Evolutionary conservation across 768 basidiomycete genomes (phyloP).

Genomic region (Filobasidium wieringae): DNA sequence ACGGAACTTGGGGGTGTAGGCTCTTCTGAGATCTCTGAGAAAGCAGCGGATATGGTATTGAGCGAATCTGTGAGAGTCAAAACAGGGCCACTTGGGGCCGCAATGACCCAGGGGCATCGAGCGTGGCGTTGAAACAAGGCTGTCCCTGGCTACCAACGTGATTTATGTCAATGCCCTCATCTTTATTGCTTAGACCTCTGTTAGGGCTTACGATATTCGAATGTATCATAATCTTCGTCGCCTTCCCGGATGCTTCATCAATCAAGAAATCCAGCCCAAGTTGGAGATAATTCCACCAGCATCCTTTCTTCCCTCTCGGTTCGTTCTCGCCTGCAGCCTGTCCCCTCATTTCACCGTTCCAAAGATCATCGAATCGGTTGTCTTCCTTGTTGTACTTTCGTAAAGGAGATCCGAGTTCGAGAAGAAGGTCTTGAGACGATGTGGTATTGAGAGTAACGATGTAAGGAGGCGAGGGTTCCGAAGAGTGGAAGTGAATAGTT

Average conservation of each 20-base stretch:
- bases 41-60: slow-evolving; percentile 44
- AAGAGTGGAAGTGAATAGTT: slow-evolving; percentile 17
- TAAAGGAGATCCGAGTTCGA: slow-evolving; percentile 67
- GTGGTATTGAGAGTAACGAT: slow-evolving; percentile 56
- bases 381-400: slow-evolving; percentile 78
- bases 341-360: background rate
- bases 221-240: slow-evolving; percentile 76
- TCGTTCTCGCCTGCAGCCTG: background rate
- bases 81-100: slow-evolving; percentile 1
- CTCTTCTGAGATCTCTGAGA: no score
- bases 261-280: slow-evolving; percentile 80
- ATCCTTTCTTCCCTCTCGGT: background rate
- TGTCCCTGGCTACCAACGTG: slow-evolving; percentile 57
- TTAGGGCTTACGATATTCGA: slow-evolving; percentile 62
- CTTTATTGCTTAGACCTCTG: background rate
- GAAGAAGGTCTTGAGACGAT: slow-evolving; percentile 65
- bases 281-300: slow-evolving; percentile 64
- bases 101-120: slow-evolving; percentile 77
- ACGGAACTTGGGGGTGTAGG: no score
- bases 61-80: slow-evolving; percentile 46
- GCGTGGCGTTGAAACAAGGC: slow-evolving; percentile 83
- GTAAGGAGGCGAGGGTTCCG: slow-evolving; percentile 39
- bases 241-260: slow-evolving; percentile 49
- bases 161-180: no score
- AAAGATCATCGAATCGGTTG: slow-evolving; percentile 37